Evolutionary conservation across 2,329 filamentous ascomycete genomes (phyloP), one percentile per base, ranked within the genome.

Genomic region (Rhynchosporium secalis): DNA sequence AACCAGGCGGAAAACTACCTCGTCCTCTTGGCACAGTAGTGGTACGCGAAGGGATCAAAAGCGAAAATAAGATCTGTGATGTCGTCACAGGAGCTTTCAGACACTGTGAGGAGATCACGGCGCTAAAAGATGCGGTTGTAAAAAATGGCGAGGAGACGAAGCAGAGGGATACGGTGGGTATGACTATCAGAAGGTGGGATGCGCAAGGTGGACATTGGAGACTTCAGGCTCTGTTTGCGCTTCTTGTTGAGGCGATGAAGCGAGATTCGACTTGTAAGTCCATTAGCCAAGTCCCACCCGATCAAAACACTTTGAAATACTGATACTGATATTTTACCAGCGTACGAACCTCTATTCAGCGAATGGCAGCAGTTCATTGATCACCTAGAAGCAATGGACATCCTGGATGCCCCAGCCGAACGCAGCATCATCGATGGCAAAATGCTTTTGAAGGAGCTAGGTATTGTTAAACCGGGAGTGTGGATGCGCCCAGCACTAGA

Each of bases 401-500:
- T 88, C 9, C 78, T 85, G 70, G 81, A 87, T 57, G 84, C 80
- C 0, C 79, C 84, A 1, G 78, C 81, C 1, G 73, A 89, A 41
- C 86, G 84, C 69, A 81, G 83, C 4, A 77, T 91, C 29, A 79
- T 96, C 40, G 90, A 96, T 72, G 94, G 95, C 15, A 89, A 84
- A 45, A 79, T 88, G 58, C 82, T 98, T 26, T 84, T 86, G 20
- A 82, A 86, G 65, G 85, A 84, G 3, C 79, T 98, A 3, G 78
- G 76, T 20, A 85, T 82, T 0, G 77, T 83, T n/a, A 86, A 86
- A 66, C 88, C 90, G 0, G 92, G 91, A 0, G 86, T 81, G n/a
- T 98, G 94, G 94, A 89, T 96, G 82, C 86, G 86, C 59, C 81
- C 82, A 51, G 92, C 92, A 3, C 78, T 96, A 52, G 89, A 96